Percentiles rank a stretch among this genome's conserved stretches.
Evolutionary conservation across 108 stramenopile genomes (phyloP).

Genomic region (Cafeteria roenbergensis): DNA sequence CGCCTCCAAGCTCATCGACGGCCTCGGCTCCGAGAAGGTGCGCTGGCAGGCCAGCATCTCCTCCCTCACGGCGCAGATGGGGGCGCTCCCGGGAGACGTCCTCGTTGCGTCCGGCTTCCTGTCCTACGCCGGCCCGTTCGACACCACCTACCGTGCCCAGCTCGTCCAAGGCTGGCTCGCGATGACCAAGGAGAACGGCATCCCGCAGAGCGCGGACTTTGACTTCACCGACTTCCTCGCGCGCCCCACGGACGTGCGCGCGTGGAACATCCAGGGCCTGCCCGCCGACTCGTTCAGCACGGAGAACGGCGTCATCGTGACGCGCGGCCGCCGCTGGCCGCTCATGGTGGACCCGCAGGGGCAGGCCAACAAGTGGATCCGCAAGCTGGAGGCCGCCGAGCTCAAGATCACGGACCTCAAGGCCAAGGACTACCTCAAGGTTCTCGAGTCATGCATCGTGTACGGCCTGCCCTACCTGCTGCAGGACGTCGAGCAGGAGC

Average conservation of each 20-base stretch:
- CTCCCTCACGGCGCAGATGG: conserved; percentile 24
- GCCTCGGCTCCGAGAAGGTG: conserved; percentile 46
- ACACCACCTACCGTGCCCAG: conserved; percentile 35
- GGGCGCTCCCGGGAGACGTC: conserved; percentile 36
- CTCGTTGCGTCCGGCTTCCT: conserved; percentile 47
- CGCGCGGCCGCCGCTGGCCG: conserved; percentile 49
- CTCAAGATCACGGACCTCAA: conserved; percentile 48
- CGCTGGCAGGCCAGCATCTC: conserved; percentile 45
- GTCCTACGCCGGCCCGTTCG: conserved; percentile 55
- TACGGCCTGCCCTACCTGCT: conserved; percentile 48
- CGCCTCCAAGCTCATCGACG: conserved; percentile 47
- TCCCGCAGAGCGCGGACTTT: conserved; percentile 39
- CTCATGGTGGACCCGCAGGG: conserved; percentile 56
- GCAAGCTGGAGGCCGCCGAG: conserved; percentile 34
- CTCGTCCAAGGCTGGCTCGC: conserved; percentile 34
- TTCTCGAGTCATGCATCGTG: conserved; percentile 40
- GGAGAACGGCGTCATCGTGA: conserved; percentile 55
- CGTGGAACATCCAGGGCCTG: conserved; percentile 53
- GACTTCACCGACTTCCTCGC: conserved; percentile 44
- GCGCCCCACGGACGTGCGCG: conserved; percentile 48
- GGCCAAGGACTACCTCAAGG: conserved; percentile 42
- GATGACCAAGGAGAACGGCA: conserved; percentile 14
- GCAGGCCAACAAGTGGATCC: conserved; percentile 56
- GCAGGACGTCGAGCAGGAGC: conserved; percentile 55
- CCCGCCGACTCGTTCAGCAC: conserved; percentile 49